Conservation (phyloP, 495 filamentous ascomycete genomes). For the Rusavskia elegans region DNA sequence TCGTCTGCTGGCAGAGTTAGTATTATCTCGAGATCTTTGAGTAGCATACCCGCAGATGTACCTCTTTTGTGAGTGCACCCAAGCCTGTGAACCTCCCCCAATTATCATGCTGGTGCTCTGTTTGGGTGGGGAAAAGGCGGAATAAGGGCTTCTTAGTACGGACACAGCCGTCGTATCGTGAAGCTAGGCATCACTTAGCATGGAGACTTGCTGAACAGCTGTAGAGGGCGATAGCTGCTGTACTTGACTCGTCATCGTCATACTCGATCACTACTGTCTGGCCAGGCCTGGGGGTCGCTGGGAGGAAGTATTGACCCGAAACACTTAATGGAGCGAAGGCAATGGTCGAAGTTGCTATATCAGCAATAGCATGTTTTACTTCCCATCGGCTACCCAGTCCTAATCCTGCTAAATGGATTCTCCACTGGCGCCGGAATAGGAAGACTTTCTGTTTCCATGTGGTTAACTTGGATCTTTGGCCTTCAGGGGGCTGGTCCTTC, state of each 20-base stretch:
- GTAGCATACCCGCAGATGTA: not conserved
- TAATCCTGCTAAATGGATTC: not conserved
- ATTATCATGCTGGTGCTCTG: not conserved
- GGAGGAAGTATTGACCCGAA: not conserved
- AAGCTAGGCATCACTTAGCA: not conserved
- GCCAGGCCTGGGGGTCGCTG: not conserved
- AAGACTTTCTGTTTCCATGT: not conserved
- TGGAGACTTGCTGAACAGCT: not conserved
- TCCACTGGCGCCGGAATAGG: not conserved
- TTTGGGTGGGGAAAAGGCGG: too few relatives aligned
- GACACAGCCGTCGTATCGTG: not conserved
- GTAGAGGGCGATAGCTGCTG: not conserved
- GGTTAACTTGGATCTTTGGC: not conserved
- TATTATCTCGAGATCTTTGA: not conserved
- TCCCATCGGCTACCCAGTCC: not conserved
- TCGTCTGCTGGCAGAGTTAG: not conserved
- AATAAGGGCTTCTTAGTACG: too few relatives aligned
- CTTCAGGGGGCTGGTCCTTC: not conserved
- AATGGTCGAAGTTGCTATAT: not conserved
- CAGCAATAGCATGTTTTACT: not conserved
- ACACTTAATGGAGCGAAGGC: not conserved
- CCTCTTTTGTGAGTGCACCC: not conserved
- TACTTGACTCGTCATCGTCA: not conserved
- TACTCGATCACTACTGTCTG: not conserved
- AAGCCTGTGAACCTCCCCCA: not conserved